These are phyloP conservation scores for Tolypocladium sp. DNA, from an alignment of 2,329 filamentous ascomycete genomes.

Conservation along the genomic window DNA sequence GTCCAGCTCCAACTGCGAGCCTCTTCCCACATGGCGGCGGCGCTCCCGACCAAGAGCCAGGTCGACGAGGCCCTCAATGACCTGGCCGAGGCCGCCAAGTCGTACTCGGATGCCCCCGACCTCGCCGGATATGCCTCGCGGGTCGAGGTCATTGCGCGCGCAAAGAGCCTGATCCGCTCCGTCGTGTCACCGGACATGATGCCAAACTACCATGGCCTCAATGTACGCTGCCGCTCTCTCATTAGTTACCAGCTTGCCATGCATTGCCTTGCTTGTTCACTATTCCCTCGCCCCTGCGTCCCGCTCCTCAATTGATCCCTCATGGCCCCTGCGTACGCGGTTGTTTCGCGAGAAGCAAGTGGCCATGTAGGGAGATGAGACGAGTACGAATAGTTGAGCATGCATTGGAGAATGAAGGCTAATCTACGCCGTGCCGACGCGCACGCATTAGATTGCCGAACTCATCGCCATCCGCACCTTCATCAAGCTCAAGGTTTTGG, in stretches of 20 bases:
- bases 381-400: neutral
- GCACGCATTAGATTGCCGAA: conserved; percentile 16
- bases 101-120: conserved; percentile 14
- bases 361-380: neutral
- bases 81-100: conserved; percentile 9
- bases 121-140: conserved; percentile 15
- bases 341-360: neutral
- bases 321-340: neutral
- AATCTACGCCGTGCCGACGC: neutral
- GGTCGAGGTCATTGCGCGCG: conserved; percentile 15
- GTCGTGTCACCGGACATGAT: conserved; percentile 17
- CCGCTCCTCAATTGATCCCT: neutral
- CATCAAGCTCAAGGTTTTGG: conserved; percentile 18
- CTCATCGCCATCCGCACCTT: conserved; percentile 18
- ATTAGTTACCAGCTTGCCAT: neutral
- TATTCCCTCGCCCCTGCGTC: neutral
- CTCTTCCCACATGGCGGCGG: conserved; percentile 3
- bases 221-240: conserved; percentile 10
- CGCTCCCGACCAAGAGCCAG: conserved; percentile 10
- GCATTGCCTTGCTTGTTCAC: neutral
- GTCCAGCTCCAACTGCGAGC: neutral
- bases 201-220: conserved; percentile 22
- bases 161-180: conserved; percentile 15
- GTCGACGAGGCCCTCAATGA: conserved; percentile 10
- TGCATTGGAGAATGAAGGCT: neutral